Evolutionary conservation across 192 early-diverging fungal genomes (phyloP).

Genomic region (Coemansia aciculifera): DNA sequence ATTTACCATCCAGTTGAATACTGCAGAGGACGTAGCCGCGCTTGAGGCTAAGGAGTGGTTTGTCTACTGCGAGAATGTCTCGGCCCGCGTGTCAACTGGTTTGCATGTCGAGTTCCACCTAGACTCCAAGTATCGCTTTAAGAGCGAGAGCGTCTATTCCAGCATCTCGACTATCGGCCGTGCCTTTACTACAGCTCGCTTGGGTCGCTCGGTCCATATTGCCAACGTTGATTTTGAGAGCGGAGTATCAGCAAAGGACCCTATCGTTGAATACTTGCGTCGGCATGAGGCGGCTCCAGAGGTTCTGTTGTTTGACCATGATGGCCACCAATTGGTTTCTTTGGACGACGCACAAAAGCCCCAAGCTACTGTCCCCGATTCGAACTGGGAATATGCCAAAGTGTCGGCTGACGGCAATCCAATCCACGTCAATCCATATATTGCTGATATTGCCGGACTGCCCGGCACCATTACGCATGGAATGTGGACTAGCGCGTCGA

Average conservation of each 20-base stretch:
- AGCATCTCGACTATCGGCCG: constrained; percentile 70
- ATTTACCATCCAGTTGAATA: constrained; percentile 63
- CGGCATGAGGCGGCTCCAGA: constrained; percentile 68
- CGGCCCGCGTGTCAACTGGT: constrained; percentile 52
- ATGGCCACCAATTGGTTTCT: constrained; percentile 45
- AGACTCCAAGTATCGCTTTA: constrained; percentile 67
- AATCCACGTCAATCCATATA: constrained; percentile 90
- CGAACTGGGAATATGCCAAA: constrained; percentile 79
- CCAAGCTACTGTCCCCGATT: constrained; percentile 56
- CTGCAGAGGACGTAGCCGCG: constrained; percentile 71
- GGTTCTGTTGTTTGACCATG: constrained; percentile 67
- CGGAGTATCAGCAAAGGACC: constrained; percentile 67
- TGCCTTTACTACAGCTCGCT: constrained; percentile 55
- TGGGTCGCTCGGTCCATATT: constrained; percentile 67
- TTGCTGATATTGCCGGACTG: constrained; percentile 80
- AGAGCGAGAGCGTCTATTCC: constrained; percentile 60
- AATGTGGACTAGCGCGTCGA: constrained; percentile 92
- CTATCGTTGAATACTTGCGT: constrained; percentile 78
- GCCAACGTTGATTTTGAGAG: constrained; percentile 75
- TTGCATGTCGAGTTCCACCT: constrained; percentile 76
- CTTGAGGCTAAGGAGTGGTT: constrained; percentile 87
- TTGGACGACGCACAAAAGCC: too few species aligned
- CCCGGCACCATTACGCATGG: constrained; percentile 93
- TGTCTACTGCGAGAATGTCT: constrained; percentile 15
- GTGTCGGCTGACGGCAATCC: constrained; percentile 85